Percentiles rank a stretch among this genome's conserved stretches.
These are phyloP conservation scores for Elsinoe arachidis DNA, from an alignment of 2,329 filamentous ascomycete species.

Conservation along the genomic window DNA sequence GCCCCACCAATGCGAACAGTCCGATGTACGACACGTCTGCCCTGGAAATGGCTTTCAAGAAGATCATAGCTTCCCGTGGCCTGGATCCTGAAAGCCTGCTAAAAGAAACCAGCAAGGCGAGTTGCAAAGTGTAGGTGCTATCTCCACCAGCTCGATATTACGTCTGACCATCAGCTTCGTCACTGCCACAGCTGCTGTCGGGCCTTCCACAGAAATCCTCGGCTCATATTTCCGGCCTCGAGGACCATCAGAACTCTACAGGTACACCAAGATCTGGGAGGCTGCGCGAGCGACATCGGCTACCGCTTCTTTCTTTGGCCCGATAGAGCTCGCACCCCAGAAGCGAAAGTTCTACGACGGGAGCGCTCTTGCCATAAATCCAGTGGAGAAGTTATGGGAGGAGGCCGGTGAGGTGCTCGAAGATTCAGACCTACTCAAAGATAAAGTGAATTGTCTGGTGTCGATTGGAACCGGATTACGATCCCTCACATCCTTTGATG, in stretches of 20 bases:
- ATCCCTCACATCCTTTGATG: not conserved
- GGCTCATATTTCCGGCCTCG: slow-evolving; percentile 23
- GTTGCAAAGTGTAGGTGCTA: no score
- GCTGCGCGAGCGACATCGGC: slow-evolving; percentile 26
- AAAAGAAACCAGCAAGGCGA: not conserved
- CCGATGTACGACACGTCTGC: not conserved
- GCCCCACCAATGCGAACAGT: not conserved
- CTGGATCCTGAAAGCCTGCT: not conserved
- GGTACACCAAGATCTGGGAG: slow-evolving; percentile 20
- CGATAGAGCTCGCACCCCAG: slow-evolving; percentile 31
- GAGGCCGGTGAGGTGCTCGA: slow-evolving; percentile 24
- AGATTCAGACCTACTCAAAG: not conserved
- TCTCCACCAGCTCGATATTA: no score
- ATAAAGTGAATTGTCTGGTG: slow-evolving; percentile 3
- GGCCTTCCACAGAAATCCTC: not conserved
- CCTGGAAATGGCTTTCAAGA: not conserved
- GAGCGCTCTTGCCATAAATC: slow-evolving; percentile 39
- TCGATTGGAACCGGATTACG: slow-evolving; percentile 12
- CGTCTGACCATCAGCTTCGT: no score
- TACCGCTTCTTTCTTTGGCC: slow-evolving; percentile 25
- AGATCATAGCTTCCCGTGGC: not conserved
- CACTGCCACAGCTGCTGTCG: not conserved
- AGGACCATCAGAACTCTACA: slow-evolving; percentile 20
- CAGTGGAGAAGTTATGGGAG: slow-evolving; percentile 32
- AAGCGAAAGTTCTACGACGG: slow-evolving; percentile 34